Conservation (phyloP, 2,329 filamentous ascomycete species). For the Ophiostoma triangulosporum region DNA sequence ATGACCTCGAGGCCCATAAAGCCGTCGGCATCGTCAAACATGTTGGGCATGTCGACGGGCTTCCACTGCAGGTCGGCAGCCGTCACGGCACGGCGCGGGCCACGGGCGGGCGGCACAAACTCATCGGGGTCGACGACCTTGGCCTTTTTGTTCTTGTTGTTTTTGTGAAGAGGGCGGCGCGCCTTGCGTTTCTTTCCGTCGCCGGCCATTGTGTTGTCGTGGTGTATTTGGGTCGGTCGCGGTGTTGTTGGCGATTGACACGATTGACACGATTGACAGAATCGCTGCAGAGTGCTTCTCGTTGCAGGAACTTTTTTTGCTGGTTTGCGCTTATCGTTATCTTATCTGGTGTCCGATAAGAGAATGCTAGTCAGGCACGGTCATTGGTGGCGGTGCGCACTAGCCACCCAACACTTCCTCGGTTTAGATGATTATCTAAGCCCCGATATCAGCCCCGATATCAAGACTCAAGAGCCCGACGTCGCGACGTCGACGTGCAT, state of each 20-base stretch:
- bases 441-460: background rate
- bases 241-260: background rate
- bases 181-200: slow-evolving; percentile 1
- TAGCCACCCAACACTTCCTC: background rate
- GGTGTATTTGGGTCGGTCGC: background rate
- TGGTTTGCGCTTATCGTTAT: background rate
- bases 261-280: too few relatives aligned
- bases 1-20: slow-evolving; percentile 89
- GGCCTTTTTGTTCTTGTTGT: background rate
- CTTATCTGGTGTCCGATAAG: background rate
- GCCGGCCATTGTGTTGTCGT: background rate
- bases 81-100: slow-evolving; percentile 28
- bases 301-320: background rate
- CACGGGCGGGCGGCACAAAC: slow-evolving; percentile 4
- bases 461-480: background rate
- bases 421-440: background rate
- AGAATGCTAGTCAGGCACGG: background rate
- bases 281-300: background rate
- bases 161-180: background rate
- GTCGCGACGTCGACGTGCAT: background rate
- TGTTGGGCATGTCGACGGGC: slow-evolving; percentile 54
- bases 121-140: background rate
- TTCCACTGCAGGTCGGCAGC: slow-evolving; percentile 42
- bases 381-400: background rate
- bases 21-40: slow-evolving; percentile 78